A percentile compares a stretch with the other conserved stretches of the same genome.
Conservation (phyloP, 495 filamentous ascomycete genomes). For the Bacidia gigantensis region DNA sequence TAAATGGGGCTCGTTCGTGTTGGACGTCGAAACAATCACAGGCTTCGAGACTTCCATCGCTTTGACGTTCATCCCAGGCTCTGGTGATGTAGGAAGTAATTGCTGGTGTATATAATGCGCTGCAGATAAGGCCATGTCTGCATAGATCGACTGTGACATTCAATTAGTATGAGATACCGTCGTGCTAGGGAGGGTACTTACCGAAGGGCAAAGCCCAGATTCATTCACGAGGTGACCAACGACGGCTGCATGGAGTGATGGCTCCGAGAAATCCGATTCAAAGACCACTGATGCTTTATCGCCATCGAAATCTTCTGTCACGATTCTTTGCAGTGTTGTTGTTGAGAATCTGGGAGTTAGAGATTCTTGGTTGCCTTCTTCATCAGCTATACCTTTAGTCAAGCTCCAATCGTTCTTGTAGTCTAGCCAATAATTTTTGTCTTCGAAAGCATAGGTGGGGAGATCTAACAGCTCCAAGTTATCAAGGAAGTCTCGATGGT, state of each 20-base stretch:
- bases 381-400: slow-evolving; percentile 19
- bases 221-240: slow-evolving; percentile 51
- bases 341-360: slow-evolving; percentile 10
- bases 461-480: slow-evolving; percentile 44
- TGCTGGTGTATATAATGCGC: slow-evolving; percentile 53
- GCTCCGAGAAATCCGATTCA: slow-evolving; percentile 55
- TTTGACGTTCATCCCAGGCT: slow-evolving; percentile 44
- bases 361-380: neutral
- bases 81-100: slow-evolving; percentile 37
- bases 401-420: slow-evolving; percentile 27
- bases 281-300: slow-evolving; percentile 43
- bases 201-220: slow-evolving; percentile 5
- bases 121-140: slow-evolving; percentile 64
- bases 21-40: slow-evolving; percentile 39
- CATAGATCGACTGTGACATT: slow-evolving; percentile 43
- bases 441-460: slow-evolving; percentile 43
- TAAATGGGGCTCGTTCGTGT: slow-evolving; percentile 34
- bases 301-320: slow-evolving; percentile 41
- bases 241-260: slow-evolving; percentile 61
- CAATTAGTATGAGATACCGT: slow-evolving; percentile 20
- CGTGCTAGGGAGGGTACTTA: neutral
- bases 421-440: slow-evolving; percentile 31
- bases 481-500: slow-evolving; percentile 41
- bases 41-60: slow-evolving; percentile 58
- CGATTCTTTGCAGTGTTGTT: slow-evolving; percentile 34